Evolutionary conservation across 1,284 basidiomycete genomes (phyloP), one percentile per base, ranked within the genome.

Genomic region (Melampsora americana): DNA sequence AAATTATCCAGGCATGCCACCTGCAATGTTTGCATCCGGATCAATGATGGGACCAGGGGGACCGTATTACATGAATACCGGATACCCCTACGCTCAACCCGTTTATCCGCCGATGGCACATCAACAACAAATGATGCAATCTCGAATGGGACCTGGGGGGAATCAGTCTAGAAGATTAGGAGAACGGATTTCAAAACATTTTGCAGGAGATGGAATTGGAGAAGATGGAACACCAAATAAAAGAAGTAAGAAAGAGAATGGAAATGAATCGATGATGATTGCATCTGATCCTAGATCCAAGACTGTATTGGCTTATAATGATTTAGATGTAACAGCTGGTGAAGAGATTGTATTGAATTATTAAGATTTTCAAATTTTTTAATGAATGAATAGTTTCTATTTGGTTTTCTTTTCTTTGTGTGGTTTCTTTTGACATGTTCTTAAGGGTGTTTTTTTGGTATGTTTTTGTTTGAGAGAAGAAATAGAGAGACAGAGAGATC

Each of bases 341-440:
- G 73, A 76, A 53, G 73, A 76, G 66, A 66, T 76, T 59, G 73
- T 76, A 5, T 69, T 76, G 66, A 76, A 76, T 64, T 76, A 76
- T 56, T 76, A 61, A 56, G 23, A 11, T 53, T 50, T 50, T 46
- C n/a, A n/a, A n/a, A n/a, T n/a, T n/a, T n/a, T n/a, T n/a, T n/a
- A n/a, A n/a, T n/a, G n/a, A n/a, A n/a, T n/a, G n/a, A n/a, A n/a
- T n/a, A n/a, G n/a, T n/a, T n/a, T n/a, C n/a, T n/a, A n/a, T n/a
- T n/a, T n/a, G n/a, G n/a, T n/a, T n/a, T n/a, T n/a, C n/a, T n/a
- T n/a, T n/a, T n/a, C n/a, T n/a, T n/a, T n/a, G n/a, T n/a, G n/a
- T n/a, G n/a, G n/a, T n/a, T n/a, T n/a, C n/a, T n/a, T n/a, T n/a
- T n/a, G n/a, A n/a, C n/a, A n/a, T n/a, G n/a, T n/a, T n/a, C n/a